Evolutionary conservation across 495 filamentous ascomycete genomes (phyloP).

Genomic region (Elasticomyces elasticus): DNA sequence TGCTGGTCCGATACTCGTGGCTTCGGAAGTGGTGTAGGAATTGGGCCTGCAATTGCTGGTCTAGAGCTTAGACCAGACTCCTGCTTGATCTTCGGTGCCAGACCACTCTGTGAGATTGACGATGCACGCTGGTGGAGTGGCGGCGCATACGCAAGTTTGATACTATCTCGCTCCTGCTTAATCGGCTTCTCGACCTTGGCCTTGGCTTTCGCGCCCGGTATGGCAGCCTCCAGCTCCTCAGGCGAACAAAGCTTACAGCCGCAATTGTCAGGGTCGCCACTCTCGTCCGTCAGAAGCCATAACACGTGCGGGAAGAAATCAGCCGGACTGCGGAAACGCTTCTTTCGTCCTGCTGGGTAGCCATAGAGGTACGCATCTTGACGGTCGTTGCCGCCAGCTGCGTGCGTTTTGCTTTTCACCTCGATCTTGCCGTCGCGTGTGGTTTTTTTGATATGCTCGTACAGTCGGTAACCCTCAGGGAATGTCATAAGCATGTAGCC

Average conservation of each 20-base stretch:
- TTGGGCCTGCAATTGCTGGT: slow-evolving; percentile 14
- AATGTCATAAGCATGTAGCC: slow-evolving; percentile 43
- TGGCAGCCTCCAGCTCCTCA: slow-evolving; percentile 30
- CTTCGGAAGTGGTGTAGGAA: slow-evolving; percentile 33
- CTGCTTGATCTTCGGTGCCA: slow-evolving; percentile 9
- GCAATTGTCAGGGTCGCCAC: slow-evolving; percentile 48
- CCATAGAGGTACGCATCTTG: slow-evolving; percentile 55
- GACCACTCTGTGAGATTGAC: background rate
- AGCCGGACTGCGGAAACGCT: slow-evolving; percentile 47
- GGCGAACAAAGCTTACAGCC: slow-evolving; percentile 45
- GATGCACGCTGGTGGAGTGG: background rate
- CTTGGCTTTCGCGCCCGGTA: slow-evolving; percentile 20
- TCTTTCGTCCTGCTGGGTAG: slow-evolving; percentile 47
- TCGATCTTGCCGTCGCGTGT: slow-evolving; percentile 30
- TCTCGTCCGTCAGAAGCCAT: slow-evolving; percentile 46
- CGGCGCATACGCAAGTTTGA: background rate
- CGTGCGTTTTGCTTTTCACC: slow-evolving; percentile 30
- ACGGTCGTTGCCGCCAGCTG: slow-evolving; percentile 35
- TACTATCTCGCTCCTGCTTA: slow-evolving; percentile 23
- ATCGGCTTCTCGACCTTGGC: slow-evolving; percentile 12
- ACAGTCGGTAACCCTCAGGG: slow-evolving; percentile 49
- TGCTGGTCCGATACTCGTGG: slow-evolving; percentile 36
- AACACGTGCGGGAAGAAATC: slow-evolving; percentile 55
- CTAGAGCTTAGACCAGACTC: background rate
- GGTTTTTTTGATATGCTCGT: slow-evolving; percentile 41